Percentiles rank a stretch among this genome's conserved stretches.
Evolutionary conservation across 1,284 basidiomycete genomes (phyloP).

Genomic region (Moesziomyces antarcticus): DNA sequence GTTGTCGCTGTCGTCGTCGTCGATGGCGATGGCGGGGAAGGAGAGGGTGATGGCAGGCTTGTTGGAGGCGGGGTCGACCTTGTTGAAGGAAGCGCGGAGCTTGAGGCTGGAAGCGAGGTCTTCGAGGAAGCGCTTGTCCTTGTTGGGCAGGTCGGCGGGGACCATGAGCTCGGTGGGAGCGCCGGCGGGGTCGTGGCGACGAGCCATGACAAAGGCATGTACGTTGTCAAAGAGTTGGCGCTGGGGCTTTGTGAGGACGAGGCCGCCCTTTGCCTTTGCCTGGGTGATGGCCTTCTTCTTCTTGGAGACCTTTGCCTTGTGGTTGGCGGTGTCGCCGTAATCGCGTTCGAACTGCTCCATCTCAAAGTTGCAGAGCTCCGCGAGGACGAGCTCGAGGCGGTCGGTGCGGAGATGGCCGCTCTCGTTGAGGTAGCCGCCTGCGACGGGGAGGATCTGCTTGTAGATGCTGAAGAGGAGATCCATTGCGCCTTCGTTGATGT

Average conservation of each 20-base stretch:
- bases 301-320: constrained; percentile 62
- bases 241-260: constrained; percentile 40
- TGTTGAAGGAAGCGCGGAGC: constrained; percentile 60
- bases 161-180: constrained; percentile 55
- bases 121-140: constrained; percentile 57
- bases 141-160: constrained; percentile 35
- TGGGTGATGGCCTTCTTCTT: constrained; percentile 79
- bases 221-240: constrained; percentile 68
- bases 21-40: constrained; percentile 37
- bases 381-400: constrained; percentile 84
- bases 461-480: constrained; percentile 93
- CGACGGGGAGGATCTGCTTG: constrained; percentile 84
- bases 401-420: constrained; percentile 82
- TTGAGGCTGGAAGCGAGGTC: constrained; percentile 53
- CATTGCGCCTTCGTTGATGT: constrained; percentile 96
- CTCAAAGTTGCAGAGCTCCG: constrained; percentile 89
- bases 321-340: constrained; percentile 78
- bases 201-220: constrained; percentile 81
- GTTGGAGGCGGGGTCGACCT: constrained; percentile 58
- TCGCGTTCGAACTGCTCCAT: constrained; percentile 89
- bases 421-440: constrained; percentile 95
- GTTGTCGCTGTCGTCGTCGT: constrained; percentile 33
- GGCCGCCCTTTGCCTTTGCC: constrained; percentile 75
- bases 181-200: constrained; percentile 75
- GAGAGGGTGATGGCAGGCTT: constrained; percentile 54